A percentile compares a stretch with the other conserved stretches of the same genome.
These are phyloP conservation scores for Chrysoporthe deuterocubensis DNA, from an alignment of 2,329 filamentous ascomycete species.

Conservation along the genomic window DNA sequence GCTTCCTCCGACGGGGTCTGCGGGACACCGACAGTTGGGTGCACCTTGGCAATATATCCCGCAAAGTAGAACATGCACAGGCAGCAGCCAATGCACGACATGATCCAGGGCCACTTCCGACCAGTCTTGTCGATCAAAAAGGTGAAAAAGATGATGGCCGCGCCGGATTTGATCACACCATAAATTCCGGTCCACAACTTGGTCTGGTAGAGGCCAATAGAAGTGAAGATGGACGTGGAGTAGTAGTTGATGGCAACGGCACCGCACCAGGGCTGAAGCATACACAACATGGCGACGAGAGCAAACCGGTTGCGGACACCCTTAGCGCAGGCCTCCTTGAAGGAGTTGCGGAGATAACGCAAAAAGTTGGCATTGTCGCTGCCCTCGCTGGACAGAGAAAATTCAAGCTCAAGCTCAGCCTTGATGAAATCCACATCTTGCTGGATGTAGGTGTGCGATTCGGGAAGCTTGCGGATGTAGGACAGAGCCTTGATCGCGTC, in stretches of 20 bases:
- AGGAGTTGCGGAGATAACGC: too few relatives aligned
- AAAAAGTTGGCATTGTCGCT: conserved; percentile 37
- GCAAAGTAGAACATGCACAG: conserved; percentile 56
- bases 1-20: too few relatives aligned
- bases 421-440: conserved; percentile 54
- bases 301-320: too few relatives aligned
- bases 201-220: conserved; percentile 50
- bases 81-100: conserved; percentile 52
- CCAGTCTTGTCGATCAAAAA: conserved; percentile 47
- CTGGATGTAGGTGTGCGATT: conserved; percentile 41
- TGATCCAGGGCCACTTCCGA: conserved; percentile 47
- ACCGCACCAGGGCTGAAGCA: conserved; percentile 37
- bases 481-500: conserved; percentile 45
- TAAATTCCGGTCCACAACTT: conserved; percentile 56
- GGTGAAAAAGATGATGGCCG: conserved; percentile 47
- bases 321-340: too few relatives aligned
- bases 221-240: conserved; percentile 46
- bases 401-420: conserved; percentile 41
- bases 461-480: conserved; percentile 30
- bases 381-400: conserved; percentile 38
- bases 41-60: conserved; percentile 52
- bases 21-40: conserved; percentile 38
- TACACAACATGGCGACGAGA: too few relatives aligned
- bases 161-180: conserved; percentile 49
- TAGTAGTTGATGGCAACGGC: conserved; percentile 48